Evolutionary conservation across 75 land plant species (phyloP), one percentile per base, ranked within the genome.

Genomic region (Cunninghamia lanceolata): DNA sequence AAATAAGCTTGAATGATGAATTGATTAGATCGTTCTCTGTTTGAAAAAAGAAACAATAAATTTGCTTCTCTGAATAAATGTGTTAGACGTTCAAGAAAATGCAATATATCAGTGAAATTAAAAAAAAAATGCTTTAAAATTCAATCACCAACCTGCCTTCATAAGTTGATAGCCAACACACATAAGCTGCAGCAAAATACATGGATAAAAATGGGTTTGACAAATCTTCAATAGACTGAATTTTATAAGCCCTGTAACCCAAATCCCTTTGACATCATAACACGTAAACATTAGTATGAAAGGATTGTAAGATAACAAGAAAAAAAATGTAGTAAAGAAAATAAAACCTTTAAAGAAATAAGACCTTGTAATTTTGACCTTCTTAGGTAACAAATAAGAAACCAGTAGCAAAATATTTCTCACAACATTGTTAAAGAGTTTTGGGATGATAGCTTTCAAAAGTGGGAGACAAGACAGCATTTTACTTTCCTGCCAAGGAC

Each of bases 121-220:
- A 50, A 30, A 50, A 4, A 46, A 71, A 40, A 71, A n/a, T 70
- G 42, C 14, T 38, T 34, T 70, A 43, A 39, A 4, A 4, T n/a
- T 50, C 34, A 54, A 28, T 38, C 28, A 88, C 88, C 83, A 87
- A 98, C 99, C 97, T 92, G 59, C 96, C 97, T 85, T 91, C 95
- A 88, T 96, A 95, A 78, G 91, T 91, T 82, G 98, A 93, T 74
- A 96, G 85, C 97, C 97, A 98, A 21, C 89, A 87, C 81, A 94
- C 86, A 85, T 98, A 98, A 56, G 99, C 95, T n/a, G 96, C 97
- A 86, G 94, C 99, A 87, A 95, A 98, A 89, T 98, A 98, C 97
- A 96, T 95, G 28, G 99, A 95, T 39, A 92, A 88, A 86, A 98
- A 96, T 59, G 99, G 99, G 36, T 91, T 96, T 59, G 89, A 91